Conservation (phyloP, 805 yeast species). For the Yamadazyma laniorum region DNA sequence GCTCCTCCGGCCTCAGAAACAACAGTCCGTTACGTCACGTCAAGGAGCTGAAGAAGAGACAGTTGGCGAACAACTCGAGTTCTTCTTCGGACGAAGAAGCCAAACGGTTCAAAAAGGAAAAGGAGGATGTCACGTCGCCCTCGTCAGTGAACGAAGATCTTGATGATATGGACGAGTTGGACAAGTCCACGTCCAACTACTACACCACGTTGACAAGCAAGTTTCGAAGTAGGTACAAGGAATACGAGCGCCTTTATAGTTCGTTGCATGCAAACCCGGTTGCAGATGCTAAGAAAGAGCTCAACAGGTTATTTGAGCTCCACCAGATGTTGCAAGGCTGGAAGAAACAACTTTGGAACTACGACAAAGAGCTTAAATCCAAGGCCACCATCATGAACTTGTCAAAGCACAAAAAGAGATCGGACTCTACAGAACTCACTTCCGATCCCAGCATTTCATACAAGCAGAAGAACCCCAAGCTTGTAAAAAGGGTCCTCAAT, state of each 20-base stretch:
- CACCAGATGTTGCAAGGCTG: slow-evolving; percentile 53
- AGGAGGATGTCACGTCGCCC: slow-evolving; percentile 32
- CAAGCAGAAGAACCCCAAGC: slow-evolving; percentile 2
- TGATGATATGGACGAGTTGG: slow-evolving; percentile 14
- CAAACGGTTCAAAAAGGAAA: slow-evolving; percentile 10
- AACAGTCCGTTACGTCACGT: neutral
- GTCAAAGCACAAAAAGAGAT: slow-evolving; percentile 32
- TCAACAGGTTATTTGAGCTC: slow-evolving; percentile 45
- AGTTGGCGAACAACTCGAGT: slow-evolving; percentile 9
- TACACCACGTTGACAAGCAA: slow-evolving; percentile 44
- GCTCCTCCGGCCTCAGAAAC: neutral
- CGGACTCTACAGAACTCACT: neutral
- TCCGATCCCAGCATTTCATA: neutral
- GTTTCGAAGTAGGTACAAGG: slow-evolving; percentile 48
- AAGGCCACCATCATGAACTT: slow-evolving; percentile 35
- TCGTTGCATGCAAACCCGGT: slow-evolving; percentile 14
- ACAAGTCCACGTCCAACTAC: slow-evolving; percentile 28
- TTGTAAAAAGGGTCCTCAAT: slow-evolving; percentile 6
- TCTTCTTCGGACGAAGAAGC: slow-evolving; percentile 16
- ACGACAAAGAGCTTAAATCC: slow-evolving; percentile 30
- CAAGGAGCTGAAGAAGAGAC: slow-evolving; percentile 9
- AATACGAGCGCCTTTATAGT: slow-evolving; percentile 47
- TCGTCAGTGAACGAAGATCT: slow-evolving; percentile 29
- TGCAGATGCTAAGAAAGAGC: slow-evolving; percentile 19
- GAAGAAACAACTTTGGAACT: slow-evolving; percentile 57